Evolutionary conservation across 2,329 filamentous ascomycete genomes (phyloP), one percentile per base, ranked within the genome.

Genomic region (Cladosporium cucumerinum): DNA sequence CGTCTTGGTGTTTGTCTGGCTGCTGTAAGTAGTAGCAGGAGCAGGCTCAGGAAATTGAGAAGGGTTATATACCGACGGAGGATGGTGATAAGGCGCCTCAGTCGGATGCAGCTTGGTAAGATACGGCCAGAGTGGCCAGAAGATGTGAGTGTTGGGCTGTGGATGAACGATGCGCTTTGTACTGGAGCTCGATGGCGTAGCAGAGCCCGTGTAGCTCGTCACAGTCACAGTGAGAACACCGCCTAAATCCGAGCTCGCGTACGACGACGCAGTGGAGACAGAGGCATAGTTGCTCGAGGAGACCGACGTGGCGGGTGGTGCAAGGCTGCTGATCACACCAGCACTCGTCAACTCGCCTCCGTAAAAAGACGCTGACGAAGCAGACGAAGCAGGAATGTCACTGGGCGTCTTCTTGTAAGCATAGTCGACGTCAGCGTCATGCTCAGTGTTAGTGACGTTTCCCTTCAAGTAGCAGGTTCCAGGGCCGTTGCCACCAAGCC

Each of bases 381-480:
- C 18, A 46, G 39, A 59, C 36, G 57, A 32, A 14, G 43, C 14
- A 26, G 58, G 46, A 14, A 61, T 12, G 10, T 61, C 12, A 25
- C 39, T 57, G 16, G 52, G n/a, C 12, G 30, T 30, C 26, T 64
- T 46, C 54, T 64, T 64, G 61, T 51, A 64, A 28, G 61, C 61
- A 23, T 58, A 64, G 49, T 69, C 67, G 34, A 69, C 68, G 34
- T 55, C n/a, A 14, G 49, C 23, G 48, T 61, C 57, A 10, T 28
- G 18, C 11, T 30, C 34, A n/a, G n/a, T 34, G 21, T 28, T n/a
- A 21, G 57, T 64, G 46, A 66, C 63, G 3, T 23, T 32, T 21
- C 30, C 30, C 26, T 66, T 66, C 23, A 67, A 61, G 34, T 71
- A 67, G 43, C 67, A 71, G 16, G 49, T 69, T 14, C 68, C 68